Evolutionary conservation across 2,329 filamentous ascomycete genomes (phyloP).

Genomic region (Neoarthrinium moseri): DNA sequence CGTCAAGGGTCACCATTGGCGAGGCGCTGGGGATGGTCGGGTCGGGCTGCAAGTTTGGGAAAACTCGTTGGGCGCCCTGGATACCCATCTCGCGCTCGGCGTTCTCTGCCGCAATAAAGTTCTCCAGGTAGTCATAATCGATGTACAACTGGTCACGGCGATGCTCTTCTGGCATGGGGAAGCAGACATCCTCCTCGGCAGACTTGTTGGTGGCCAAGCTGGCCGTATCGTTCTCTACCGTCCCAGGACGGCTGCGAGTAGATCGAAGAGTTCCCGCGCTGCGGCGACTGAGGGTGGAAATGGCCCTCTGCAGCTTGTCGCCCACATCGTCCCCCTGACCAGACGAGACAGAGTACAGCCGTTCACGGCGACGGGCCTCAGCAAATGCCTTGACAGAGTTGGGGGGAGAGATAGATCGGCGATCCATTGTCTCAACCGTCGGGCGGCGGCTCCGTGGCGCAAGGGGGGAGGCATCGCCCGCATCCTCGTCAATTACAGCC

Average conservation of each 20-base stretch:
- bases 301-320: constrained; percentile 65
- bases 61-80: constrained; percentile 49
- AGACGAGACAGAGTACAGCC: constrained; percentile 60
- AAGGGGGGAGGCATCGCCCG: constrained; percentile 42
- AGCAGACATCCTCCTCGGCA: constrained; percentile 86
- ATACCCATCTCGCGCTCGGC: constrained; percentile 49
- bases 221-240: constrained; percentile 60
- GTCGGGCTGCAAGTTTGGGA: constrained; percentile 58
- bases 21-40: constrained; percentile 22
- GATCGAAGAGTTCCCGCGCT: constrained; percentile 46
- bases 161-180: constrained; percentile 70
- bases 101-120: constrained; percentile 71
- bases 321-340: constrained; percentile 39
- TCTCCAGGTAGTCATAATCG: constrained; percentile 92
- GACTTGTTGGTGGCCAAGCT: constrained; percentile 66
- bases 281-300: constrained; percentile 66
- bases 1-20: constrained; percentile 48
- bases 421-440: constrained; percentile 56
- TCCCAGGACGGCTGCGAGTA: constrained; percentile 48
- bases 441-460: constrained; percentile 49
- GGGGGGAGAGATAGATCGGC: constrained; percentile 78
- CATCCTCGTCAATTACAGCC: constrained; percentile 77
- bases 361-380: constrained; percentile 80
- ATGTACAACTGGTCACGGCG: constrained; percentile 74
- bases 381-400: constrained; percentile 98